Percentiles rank a stretch among this genome's conserved stretches.
Evolutionary conservation across 495 filamentous ascomycete genomes (phyloP).

Genomic region (Lepraria neglecta): DNA sequence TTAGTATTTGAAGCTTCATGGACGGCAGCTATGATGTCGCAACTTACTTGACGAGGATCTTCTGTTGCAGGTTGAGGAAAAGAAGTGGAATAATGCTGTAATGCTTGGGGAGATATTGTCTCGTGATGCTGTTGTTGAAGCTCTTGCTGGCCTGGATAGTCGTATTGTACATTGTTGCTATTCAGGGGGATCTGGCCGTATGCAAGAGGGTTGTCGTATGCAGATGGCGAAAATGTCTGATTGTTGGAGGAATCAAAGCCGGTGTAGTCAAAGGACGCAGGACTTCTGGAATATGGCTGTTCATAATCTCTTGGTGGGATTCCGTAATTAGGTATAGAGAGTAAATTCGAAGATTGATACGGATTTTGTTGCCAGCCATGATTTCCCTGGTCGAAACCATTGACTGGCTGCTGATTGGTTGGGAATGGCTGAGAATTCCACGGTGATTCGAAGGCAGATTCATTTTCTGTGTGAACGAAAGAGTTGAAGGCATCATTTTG

Average conservation of each 20-base stretch:
- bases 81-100: conserved; percentile 23
- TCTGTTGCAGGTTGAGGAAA: conserved; percentile 14
- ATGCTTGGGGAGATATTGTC: conserved; percentile 29
- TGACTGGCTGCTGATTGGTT: conserved; percentile 21
- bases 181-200: conserved; percentile 21
- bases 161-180: conserved; percentile 15
- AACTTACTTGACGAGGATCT: conserved; percentile 17
- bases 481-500: conserved; percentile 29
- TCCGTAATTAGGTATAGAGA: conserved; percentile 18
- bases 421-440: conserved; percentile 25
- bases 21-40: not conserved
- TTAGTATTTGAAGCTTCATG: not conserved
- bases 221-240: conserved; percentile 16
- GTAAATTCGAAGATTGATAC: conserved; percentile 20
- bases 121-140: conserved; percentile 21
- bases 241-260: conserved; percentile 15
- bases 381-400: conserved; percentile 23
- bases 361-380: conserved; percentile 25
- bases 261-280: conserved; percentile 21
- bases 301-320: conserved; percentile 17
- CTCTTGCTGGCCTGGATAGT: conserved; percentile 14
- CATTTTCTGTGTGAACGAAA: conserved; percentile 28
- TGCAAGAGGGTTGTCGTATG: conserved; percentile 18
- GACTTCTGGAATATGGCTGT: conserved; percentile 21
- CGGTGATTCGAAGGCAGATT: conserved; percentile 24